phyloP scores from a whole-genome alignment of 768 basidiomycete species.

The Cantharellus cinnabarinus region DNA sequence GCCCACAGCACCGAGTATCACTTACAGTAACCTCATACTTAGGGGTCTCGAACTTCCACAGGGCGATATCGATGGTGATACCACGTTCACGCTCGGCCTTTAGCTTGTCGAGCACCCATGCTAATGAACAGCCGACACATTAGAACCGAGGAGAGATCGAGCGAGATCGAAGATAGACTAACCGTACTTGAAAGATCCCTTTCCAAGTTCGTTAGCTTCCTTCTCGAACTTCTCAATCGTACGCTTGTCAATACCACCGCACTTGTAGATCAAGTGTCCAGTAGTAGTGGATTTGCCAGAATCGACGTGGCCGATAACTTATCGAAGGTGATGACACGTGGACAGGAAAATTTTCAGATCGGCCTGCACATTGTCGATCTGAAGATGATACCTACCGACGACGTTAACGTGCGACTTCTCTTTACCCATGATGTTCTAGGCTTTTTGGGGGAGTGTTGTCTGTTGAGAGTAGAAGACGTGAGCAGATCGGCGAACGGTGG shows the following conservation, averaged over 20 bases:
- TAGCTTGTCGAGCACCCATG: slow-evolving; percentile 99
- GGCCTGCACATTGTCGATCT: slow-evolving; percentile 10
- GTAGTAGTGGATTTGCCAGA: slow-evolving; percentile 99
- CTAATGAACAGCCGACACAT: slow-evolving; percentile 25
- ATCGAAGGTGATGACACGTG: slow-evolving; percentile 4
- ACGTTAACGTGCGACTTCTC: slow-evolving; percentile 95
- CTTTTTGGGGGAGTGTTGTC: neutral
- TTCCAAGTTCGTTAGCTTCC: slow-evolving; percentile 99
- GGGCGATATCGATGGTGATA: slow-evolving; percentile 99
- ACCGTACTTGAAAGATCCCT: slow-evolving; percentile 98
- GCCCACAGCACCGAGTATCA: slow-evolving; percentile 9
- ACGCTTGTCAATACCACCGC: slow-evolving; percentile 99
- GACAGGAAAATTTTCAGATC: slow-evolving; percentile 6
- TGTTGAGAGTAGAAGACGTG: neutral
- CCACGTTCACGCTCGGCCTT: slow-evolving; percentile 99
- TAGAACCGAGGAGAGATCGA: slow-evolving; percentile 5
- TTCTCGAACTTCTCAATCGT: slow-evolving; percentile 99
- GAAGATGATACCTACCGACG: slow-evolving; percentile 45
- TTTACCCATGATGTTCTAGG: slow-evolving; percentile 51
- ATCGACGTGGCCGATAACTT: slow-evolving; percentile 98
- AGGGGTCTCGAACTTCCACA: slow-evolving; percentile 99
- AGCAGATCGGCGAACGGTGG: neutral
- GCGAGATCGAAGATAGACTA: slow-evolving; percentile 15
- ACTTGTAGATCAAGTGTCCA: slow-evolving; percentile 99
- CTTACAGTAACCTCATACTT: slow-evolving; percentile 82